Evolutionary conservation across 2,329 filamentous ascomycete species (phyloP), one percentile per base, ranked within the genome.

Genomic region (Talaromyces sp.): DNA sequence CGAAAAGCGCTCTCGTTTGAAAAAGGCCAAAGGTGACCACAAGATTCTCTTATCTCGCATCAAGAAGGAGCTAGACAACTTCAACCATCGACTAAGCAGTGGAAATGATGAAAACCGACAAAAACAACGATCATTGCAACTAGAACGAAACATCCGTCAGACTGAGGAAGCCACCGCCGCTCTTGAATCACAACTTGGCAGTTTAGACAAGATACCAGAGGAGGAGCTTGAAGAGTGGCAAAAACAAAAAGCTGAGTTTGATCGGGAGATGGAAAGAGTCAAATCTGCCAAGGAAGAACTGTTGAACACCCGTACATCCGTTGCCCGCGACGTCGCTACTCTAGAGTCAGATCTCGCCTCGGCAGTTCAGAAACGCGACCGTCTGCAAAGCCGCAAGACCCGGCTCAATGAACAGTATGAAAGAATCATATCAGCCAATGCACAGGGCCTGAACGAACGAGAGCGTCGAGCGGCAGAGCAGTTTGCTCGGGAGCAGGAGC

Each of bases 321-420:
- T 77, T 45, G 77, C 82, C 50, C 80, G 80, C 58, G 78, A 83
- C 58, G 67, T 81, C 43, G 75, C 77, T 25, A 74, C 78, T 33
- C 69, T 83, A 31, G 78, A 81, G 62, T 74, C 77, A 11, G 84
- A 87, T 46, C 74, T 84, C 59, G 71, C 71, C 41, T 73, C 77
- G 54, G 72, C 75, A 9, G 70, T 81, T 21, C 80, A 83, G 63
- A 83, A 84, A 69, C 80, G 79, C 52, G 84, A 87, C 67, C 82
- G 83, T 64, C 79, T 87, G 36, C 78, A 80, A 58, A 73, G 79
- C 58, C 81, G 84, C 53, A 80, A 80, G 58, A 76, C 77, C 37
- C 81, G 84, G 65, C 78, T 86, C 55, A 81, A 81, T 52, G 82
- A 85, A 65, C 84, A 87, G 70, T 79, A 84, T 65, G 82, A 85